Percentiles rank a stretch among this genome's conserved stretches.
Evolutionary conservation across 2,329 filamentous ascomycete species (phyloP).

Genomic region (Phoma sp.): DNA sequence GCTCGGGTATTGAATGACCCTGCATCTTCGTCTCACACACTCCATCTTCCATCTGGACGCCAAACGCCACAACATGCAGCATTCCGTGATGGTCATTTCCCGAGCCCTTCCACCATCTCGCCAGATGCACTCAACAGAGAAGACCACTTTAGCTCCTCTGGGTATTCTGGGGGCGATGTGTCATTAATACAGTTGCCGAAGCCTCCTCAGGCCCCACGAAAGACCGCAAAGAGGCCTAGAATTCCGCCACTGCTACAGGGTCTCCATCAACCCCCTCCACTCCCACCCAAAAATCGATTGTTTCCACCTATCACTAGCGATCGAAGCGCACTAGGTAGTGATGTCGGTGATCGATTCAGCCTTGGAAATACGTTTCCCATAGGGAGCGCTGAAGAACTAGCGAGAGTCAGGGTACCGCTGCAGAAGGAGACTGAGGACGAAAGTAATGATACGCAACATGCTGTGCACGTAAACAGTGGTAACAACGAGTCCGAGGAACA

Average conservation of each 20-base stretch:
- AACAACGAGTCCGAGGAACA: neutral
- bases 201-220: constrained; percentile 43
- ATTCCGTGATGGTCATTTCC: constrained; percentile 40
- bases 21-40: constrained; percentile 9
- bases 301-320: constrained; percentile 66
- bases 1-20: constrained; percentile 45
- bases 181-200: constrained; percentile 48
- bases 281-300: constrained; percentile 58
- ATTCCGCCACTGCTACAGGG: constrained; percentile 62
- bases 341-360: constrained; percentile 20
- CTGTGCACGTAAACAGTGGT: neutral
- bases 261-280: constrained; percentile 66
- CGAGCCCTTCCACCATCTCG: constrained; percentile 28
- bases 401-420: neutral
- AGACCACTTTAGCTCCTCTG: constrained; percentile 23
- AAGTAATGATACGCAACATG: neutral
- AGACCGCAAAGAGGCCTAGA: constrained; percentile 41
- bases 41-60: constrained; percentile 20
- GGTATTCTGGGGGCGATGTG: constrained; percentile 23
- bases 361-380: neutral
- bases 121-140: constrained; percentile 28
- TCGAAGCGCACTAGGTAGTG: constrained; percentile 30
- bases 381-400: constrained; percentile 1
- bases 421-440: neutral
- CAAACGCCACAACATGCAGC: constrained; percentile 23